These are phyloP conservation scores for Aaosphaeria arxii DNA, from an alignment of 2,329 filamentous ascomycete genomes.

Conservation along the genomic window DNA sequence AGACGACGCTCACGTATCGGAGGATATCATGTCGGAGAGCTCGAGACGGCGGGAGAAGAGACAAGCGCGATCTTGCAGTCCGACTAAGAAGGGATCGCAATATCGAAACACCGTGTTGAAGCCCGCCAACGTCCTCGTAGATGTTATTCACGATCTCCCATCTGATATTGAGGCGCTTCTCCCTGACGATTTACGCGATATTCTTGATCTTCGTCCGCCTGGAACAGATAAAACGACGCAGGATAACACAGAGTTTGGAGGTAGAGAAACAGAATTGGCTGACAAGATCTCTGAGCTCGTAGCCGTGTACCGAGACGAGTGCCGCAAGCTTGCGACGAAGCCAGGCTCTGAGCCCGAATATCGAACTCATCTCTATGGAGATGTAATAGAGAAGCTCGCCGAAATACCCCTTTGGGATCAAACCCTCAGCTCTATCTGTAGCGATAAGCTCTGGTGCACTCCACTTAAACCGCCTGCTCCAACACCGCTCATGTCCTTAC, in stretches of 20 bases:
- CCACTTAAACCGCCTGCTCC: constrained; percentile 1
- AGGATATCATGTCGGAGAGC: constrained; percentile 3
- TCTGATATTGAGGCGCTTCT: constrained; percentile 6
- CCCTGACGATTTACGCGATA: constrained; percentile 3
- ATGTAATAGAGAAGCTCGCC: constrained; percentile 3
- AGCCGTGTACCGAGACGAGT: constrained; percentile 2
- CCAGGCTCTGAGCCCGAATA: constrained; percentile 5
- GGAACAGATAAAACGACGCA: too few relatives aligned
- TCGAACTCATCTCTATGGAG: constrained; percentile 1
- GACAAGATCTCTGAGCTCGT: background rate
- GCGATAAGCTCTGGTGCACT: constrained; percentile 2
- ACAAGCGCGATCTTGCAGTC: constrained; percentile 1
- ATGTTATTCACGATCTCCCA: constrained; percentile 2
- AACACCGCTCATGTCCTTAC: background rate
- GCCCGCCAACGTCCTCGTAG: constrained; percentile 3
- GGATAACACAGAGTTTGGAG: background rate
- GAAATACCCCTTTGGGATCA: background rate
- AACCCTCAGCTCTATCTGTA: constrained; percentile 1
- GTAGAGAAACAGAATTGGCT: background rate
- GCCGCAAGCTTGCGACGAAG: constrained; percentile 1
- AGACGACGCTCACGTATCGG: background rate
- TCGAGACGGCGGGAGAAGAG: constrained; percentile 1
- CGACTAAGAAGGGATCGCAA: constrained; percentile 6
- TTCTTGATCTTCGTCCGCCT: background rate
- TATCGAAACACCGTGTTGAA: constrained; percentile 8